These are phyloP conservation scores for Vigna reflexopilosa DNA, from an alignment of 306 rosid species.

Conservation along the genomic window DNA sequence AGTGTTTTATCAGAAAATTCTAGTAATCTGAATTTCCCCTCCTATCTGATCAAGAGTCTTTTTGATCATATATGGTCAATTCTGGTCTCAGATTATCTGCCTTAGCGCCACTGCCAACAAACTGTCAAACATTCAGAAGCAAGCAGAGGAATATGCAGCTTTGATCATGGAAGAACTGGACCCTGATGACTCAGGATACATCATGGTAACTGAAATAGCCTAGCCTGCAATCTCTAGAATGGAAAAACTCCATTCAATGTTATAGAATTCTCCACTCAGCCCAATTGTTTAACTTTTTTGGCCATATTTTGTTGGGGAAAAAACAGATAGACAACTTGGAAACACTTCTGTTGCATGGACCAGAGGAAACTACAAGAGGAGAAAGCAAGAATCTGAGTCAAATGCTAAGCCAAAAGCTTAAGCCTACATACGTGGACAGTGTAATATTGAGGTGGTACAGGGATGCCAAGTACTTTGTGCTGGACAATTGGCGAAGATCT, in stretches of 20 bases:
- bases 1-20: neutral
- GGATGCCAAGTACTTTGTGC: constrained; percentile 54
- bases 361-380: constrained; percentile 49
- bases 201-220: constrained; percentile 54
- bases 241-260: constrained; percentile 2
- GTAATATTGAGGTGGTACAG: constrained; percentile 49
- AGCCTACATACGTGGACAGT: constrained; percentile 43
- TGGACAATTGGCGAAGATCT: constrained; percentile 66
- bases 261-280: constrained; percentile 25
- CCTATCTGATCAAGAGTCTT: neutral
- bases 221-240: constrained; percentile 1
- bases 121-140: constrained; percentile 64
- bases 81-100: constrained; percentile 61
- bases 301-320: constrained; percentile 12
- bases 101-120: constrained; percentile 75
- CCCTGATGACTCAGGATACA: constrained; percentile 60
- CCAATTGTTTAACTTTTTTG: constrained; percentile 17
- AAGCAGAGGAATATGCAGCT: constrained; percentile 76
- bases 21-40: neutral
- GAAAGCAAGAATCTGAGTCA: constrained; percentile 55
- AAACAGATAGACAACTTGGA: constrained; percentile 68
- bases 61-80: constrained; percentile 7
- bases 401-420: constrained; percentile 60
- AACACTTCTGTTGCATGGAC: constrained; percentile 59
- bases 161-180: constrained; percentile 85